Evolutionary conservation across 768 basidiomycete genomes (phyloP).

Genomic region (Auricularia sp.): DNA sequence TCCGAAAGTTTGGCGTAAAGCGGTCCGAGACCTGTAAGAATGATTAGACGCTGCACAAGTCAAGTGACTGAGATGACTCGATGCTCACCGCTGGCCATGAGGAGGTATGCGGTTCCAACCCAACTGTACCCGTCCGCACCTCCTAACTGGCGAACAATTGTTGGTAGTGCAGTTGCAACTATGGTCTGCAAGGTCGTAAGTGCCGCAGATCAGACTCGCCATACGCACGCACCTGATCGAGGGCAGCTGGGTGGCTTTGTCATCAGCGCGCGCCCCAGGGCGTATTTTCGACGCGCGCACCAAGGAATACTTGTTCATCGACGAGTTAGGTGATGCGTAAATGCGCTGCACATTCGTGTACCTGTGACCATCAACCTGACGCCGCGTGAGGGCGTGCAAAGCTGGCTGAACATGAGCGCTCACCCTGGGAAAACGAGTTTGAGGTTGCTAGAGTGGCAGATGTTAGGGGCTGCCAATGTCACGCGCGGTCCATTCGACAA

Average conservation of each 20-base stretch:
- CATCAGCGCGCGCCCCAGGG: neutral
- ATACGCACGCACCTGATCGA: neutral
- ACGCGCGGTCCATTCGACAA: neutral
- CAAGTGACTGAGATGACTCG: neutral
- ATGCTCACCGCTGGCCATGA: neutral
- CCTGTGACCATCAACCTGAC: neutral
- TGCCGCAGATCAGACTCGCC: neutral
- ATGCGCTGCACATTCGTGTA: neutral
- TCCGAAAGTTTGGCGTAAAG: slow-evolving; percentile 6
- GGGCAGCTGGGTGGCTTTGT: neutral
- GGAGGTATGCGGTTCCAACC: slow-evolving; percentile 12
- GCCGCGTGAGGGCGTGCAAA: neutral
- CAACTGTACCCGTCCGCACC: slow-evolving; percentile 3
- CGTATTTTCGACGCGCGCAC: neutral
- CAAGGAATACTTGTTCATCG: neutral
- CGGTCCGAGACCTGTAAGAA: neutral
- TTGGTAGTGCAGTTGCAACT: neutral
- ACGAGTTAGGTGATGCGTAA: neutral
- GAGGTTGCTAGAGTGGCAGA: neutral
- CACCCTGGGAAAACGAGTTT: neutral
- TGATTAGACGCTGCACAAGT: neutral
- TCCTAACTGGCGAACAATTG: neutral
- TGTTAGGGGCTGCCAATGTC: neutral
- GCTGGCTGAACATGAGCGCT: neutral
- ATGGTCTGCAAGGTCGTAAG: neutral